Evolutionary conservation across 2,329 filamentous ascomycete genomes (phyloP), one percentile per base, ranked within the genome.

Genomic region (Neocucurbitaria cava): DNA sequence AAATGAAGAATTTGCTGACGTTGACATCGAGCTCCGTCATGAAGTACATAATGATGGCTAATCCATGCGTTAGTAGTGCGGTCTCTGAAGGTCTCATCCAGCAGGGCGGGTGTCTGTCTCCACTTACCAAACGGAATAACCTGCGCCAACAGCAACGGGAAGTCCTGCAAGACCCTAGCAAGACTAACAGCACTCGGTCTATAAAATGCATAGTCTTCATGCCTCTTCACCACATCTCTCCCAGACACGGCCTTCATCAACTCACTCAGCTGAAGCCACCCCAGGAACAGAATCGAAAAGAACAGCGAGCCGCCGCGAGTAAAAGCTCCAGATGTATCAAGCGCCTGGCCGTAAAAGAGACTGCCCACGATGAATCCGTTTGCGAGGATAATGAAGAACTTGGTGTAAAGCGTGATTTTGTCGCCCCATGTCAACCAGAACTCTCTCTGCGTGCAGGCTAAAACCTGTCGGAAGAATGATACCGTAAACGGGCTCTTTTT

Each of bases 371-470:
- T 90, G 9, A 96, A 81, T 50, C 77, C 84, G 71, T 91, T 90
- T 52, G 88, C 83, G 52, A 94, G 76, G 65, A 92, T 90, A 70
- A 92, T 91, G 75, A 92, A 89, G 54, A 89, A 82, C 62, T 94
- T 95, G 36, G 90, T 94, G 72, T 61, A 62, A 1, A 95, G 81
- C 0, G 89, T 89, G 0, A 87, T 87, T 55, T 83, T 87, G 74
- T 96, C 90, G 35, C 90, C 90, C 69, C 85, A 84, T 24, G 92
- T 84, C 26, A 96, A 83, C 88, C 90, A 92, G 54, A 91, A 87
- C 73, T 95, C 90, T 38, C 91, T 84, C 61, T 86, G 82, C 0
- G 88, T 89, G 57, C 78, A 88, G 80, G 86, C 85, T 24, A 84
- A 70, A 1, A 95, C 87, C 74, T 95, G 91, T 5, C 85, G 83